Base-by-base conservation (phyloP, 2,329 filamentous ascomycete genomes). In the Colletotrichum limetticola region DNA sequence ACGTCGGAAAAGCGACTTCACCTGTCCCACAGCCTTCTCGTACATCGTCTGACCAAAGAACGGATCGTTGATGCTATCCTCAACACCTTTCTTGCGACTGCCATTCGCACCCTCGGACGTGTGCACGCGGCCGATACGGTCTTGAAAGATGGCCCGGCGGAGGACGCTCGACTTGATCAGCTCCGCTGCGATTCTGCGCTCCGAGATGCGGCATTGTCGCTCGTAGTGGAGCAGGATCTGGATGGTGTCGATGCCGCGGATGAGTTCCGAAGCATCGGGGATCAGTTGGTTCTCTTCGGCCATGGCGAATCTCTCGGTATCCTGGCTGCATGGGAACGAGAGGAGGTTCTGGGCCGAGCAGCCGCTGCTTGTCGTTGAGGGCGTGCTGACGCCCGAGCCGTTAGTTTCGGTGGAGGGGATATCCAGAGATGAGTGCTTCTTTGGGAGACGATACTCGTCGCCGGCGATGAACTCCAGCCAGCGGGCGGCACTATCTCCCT, bases 141-240 rank as follows among this genome's bases (percentile, higher is more conserved):
- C 55, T 2, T 56, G 37, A 28, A 72, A 30, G 22, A 72, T 56
- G 35, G 55, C 42, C 56, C 66, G 60, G 14, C 71, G 71, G 22
- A 70, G 28, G 22, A 72, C n/a, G 32, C 56, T 64, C 16, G 60
- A 42, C 32, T 59, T 49, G n/a, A 60, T 67, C 4, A 72, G 67
- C 66, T 72, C 71, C 1, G 42, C 32, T 22, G 24, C 46, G 26
- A 72, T 72, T 3, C 32, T 69, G 2, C 53, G 60, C 56, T 72
- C 71, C 32, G 71, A 70, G 14, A 65, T 42, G 26, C 66, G 66
- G 26, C 66, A 52, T n/a, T 71, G 59, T 3, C 56, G 66, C 55
- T 72, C 71, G 28, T 63, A 70, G 60, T 60, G 46, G 14, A 63
- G n/a, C 22, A 72, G 56, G 22, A 72, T 46, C 26, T 53, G 30